Base-by-base conservation (phyloP, 345 rosid genomes). In the Lagerstroemia speciosa region DNA sequence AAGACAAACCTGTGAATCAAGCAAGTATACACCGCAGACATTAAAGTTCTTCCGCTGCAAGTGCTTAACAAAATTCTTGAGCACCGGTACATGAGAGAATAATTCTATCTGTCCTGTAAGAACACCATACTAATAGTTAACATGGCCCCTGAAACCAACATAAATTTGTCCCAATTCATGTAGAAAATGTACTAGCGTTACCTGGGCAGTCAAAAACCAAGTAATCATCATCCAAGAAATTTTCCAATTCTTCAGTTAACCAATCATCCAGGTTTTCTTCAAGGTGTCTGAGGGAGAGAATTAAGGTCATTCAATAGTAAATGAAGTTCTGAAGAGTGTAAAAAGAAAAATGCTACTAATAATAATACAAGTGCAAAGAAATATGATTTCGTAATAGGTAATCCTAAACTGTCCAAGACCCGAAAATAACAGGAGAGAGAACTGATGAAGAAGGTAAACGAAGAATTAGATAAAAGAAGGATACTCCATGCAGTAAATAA, bases 401-500 rank as follows among this genome's bases (percentile, higher is more conserved):
- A 58, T 29, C 34, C 17, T 16, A 27, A 58, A 34, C 33, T 30
- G 12, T 26, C 19, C 0, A 19, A 29, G 30, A 11, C 30, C 27
- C 27, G 33, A 26, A 3, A 57, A 26, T 27, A 57, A 29, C 19
- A 29, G 29, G 33, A 58, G 63, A 58, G 63, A 0, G 33, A 5
- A 58, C 11, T 58, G 33, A 26, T 27, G 14, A 33, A 22, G 63
- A 73, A 30, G 53, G 15, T 10, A 65, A 65, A 52, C n/a, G 62
- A 69, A 36, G 67, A 64, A 64, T 17, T 20, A 69, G 61, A 55
- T n/a, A 30, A 4, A 60, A 60, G 70, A 78, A 83, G 93, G 95
- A 88, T 89, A 91, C 99, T 89, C 99, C 99, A 91, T 91, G 81
- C 97, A 87, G 78, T 93, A 89, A 67, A 91, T 74, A 36, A 91